Conservation (phyloP, 129 eudicot genomes). For the Gnaphalium uliginosum region DNA sequence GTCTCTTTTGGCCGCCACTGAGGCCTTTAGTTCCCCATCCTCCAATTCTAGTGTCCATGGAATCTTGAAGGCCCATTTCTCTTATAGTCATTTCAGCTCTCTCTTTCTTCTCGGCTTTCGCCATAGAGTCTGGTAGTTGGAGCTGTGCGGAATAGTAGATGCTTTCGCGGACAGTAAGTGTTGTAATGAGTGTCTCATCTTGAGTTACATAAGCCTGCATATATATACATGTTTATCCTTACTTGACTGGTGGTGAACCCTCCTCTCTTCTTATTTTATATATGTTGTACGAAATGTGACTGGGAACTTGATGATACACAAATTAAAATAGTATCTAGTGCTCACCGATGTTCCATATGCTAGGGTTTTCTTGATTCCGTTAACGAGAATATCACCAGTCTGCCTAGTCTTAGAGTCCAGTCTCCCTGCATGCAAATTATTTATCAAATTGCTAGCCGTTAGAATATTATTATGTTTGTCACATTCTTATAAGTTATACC, state of each 20-base stretch:
- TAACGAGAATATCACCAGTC: constrained; percentile 61
- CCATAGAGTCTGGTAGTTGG: constrained; percentile 72
- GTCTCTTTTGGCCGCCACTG: constrained; percentile 87
- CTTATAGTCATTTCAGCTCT: constrained; percentile 65
- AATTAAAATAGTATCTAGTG: neutral
- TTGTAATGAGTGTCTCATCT: constrained; percentile 76
- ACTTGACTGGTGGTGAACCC: too few relatives aligned
- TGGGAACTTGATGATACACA: neutral
- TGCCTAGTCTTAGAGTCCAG: constrained; percentile 48
- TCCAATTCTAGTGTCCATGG: constrained; percentile 83
- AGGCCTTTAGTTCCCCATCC: constrained; percentile 84
- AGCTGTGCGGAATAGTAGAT: constrained; percentile 80
- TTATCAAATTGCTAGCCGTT: too few relatives aligned
- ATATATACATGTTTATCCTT: neutral
- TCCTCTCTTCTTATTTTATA: too few relatives aligned
- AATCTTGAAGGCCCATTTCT: constrained; percentile 85
- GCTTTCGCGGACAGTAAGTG: constrained; percentile 73
- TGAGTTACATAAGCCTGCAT: constrained; percentile 86
- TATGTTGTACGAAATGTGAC: neutral
- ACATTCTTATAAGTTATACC: too few relatives aligned
- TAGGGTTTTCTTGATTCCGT: constrained; percentile 56
- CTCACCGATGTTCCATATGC: constrained; percentile 79
- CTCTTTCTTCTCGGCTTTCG: constrained; percentile 56
- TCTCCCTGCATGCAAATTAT: constrained; percentile 46
- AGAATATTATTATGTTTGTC: too few relatives aligned